phyloP scores from a whole-genome alignment of 257 asterid species.

The Petrea volubilis region DNA sequence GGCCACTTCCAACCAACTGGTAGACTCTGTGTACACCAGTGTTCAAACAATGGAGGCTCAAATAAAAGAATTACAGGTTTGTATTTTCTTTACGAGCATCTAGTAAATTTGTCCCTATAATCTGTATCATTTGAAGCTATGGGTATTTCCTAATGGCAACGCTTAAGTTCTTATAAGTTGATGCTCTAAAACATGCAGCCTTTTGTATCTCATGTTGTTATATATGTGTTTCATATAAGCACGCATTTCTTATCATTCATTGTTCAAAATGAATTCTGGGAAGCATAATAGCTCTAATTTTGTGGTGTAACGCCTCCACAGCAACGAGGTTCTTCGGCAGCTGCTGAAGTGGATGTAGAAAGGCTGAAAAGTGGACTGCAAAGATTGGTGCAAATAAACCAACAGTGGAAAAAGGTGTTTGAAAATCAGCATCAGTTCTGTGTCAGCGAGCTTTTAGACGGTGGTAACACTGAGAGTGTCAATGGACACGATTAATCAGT shows the following conservation, averaged over 20 bases:
- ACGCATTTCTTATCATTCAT: background rate
- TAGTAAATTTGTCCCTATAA: background rate
- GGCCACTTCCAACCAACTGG: slow-evolving; percentile 30
- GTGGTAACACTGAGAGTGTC: slow-evolving; percentile 34
- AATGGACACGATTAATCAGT: slow-evolving; percentile 18
- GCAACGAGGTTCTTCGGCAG: slow-evolving; percentile 81
- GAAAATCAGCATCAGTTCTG: slow-evolving; percentile 65
- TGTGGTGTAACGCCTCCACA: slow-evolving; percentile 18
- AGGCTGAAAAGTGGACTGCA: slow-evolving; percentile 56
- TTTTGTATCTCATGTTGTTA: background rate
- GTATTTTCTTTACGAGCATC: slow-evolving; percentile 3
- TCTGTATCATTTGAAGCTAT: background rate
- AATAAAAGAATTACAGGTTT: slow-evolving; percentile 80
- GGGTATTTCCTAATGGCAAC: background rate
- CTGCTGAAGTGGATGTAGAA: slow-evolving; percentile 72
- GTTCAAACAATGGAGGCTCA: slow-evolving; percentile 69
- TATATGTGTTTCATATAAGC: background rate
- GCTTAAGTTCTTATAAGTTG: background rate
- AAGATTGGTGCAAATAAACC: slow-evolving; percentile 61
- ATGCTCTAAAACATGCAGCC: background rate
- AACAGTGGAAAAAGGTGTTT: slow-evolving; percentile 64
- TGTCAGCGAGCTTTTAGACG: slow-evolving; percentile 64
- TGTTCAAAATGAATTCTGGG: background rate
- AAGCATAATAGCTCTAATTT: slow-evolving; percentile 16
- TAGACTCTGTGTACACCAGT: slow-evolving; percentile 49